Percentiles rank a stretch among this genome's conserved stretches.
These are phyloP conservation scores for Penicillium riverlandense DNA, from an alignment of 495 filamentous ascomycete species.

Conservation along the genomic window DNA sequence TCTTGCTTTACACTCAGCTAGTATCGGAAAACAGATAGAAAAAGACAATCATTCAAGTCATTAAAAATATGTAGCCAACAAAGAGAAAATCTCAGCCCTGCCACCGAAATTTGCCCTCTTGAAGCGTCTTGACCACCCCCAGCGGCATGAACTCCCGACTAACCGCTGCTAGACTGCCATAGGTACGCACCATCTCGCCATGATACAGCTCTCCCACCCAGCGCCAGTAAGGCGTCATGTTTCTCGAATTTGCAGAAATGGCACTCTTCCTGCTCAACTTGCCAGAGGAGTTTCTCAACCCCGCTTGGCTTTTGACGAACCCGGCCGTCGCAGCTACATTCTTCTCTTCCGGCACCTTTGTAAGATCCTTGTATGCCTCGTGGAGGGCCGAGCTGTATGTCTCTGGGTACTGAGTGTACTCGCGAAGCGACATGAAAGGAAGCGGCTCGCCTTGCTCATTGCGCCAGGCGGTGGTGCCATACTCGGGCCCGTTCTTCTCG, in stretches of 20 bases:
- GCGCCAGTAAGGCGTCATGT: constrained; percentile 52
- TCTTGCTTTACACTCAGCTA: too few species aligned
- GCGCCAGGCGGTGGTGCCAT: background rate
- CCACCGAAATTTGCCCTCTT: constrained; percentile 53
- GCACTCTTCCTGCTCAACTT: constrained; percentile 5
- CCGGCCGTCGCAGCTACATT: constrained; percentile 21
- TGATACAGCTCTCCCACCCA: constrained; percentile 57
- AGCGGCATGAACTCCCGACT: constrained; percentile 54
- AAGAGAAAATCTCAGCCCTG: constrained; percentile 27
- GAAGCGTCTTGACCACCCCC: constrained; percentile 57
- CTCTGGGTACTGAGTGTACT: constrained; percentile 47
- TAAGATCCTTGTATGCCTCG: constrained; percentile 29
- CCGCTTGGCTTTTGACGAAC: constrained; percentile 17
- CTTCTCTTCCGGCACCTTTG: constrained; percentile 28
- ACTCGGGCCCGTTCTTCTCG: constrained; percentile 21
- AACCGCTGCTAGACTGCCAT: constrained; percentile 57
- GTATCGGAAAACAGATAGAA: too few species aligned
- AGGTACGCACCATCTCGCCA: constrained; percentile 48
- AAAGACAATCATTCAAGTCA: too few species aligned
- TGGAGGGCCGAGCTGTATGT: constrained; percentile 27
- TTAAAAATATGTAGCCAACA: background rate
- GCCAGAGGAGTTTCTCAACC: constrained; percentile 8
- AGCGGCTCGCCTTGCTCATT: constrained; percentile 18
- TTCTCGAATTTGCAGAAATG: constrained; percentile 24
- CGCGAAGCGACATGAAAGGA: constrained; percentile 46